A percentile compares a stretch with the other conserved stretches of the same genome.
These are phyloP conservation scores for Ceraceosorus bombacis DNA, from an alignment of 1,284 basidiomycete genomes.

Conservation along the genomic window DNA sequence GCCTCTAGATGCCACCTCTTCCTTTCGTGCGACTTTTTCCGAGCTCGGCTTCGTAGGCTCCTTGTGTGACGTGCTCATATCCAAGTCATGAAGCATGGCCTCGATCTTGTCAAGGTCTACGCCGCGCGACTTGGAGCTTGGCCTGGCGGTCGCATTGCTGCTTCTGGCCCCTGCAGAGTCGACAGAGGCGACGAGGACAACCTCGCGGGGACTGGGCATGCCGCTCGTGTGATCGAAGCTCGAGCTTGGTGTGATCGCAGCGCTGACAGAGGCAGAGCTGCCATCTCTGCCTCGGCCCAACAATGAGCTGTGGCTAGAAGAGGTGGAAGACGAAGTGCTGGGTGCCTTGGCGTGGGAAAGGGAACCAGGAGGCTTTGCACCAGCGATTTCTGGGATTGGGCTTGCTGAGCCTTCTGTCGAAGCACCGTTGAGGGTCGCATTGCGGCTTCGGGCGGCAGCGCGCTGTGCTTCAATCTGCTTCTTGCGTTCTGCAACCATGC, in stretches of 20 bases:
- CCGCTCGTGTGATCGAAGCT: conserved; percentile 22
- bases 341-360: not conserved
- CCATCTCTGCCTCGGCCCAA: not conserved
- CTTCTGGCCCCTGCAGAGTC: not conserved
- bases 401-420: too few species aligned
- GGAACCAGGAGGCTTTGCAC: too few species aligned
- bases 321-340: conserved; percentile 22
- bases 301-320: conserved; percentile 10
- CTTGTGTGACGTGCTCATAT: too few species aligned
- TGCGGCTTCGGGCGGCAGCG: conserved; percentile 13
- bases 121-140: too few species aligned
- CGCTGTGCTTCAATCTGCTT: conserved; percentile 30
- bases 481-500: conserved; percentile 13
- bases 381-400: too few species aligned
- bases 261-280: not conserved
- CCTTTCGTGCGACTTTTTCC: too few species aligned
- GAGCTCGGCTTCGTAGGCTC: too few species aligned
- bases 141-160: not conserved
- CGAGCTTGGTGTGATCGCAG: conserved; percentile 27
- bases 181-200: not conserved
- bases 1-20: too few species aligned
- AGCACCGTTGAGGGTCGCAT: not conserved
- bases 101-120: conserved; percentile 29
- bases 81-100: conserved; percentile 27
- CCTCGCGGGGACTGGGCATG: not conserved